Percentiles rank a stretch among this genome's conserved stretches.
These are phyloP conservation scores for Candida ponderosae DNA, from an alignment of 805 yeast species.

Conservation along the genomic window DNA sequence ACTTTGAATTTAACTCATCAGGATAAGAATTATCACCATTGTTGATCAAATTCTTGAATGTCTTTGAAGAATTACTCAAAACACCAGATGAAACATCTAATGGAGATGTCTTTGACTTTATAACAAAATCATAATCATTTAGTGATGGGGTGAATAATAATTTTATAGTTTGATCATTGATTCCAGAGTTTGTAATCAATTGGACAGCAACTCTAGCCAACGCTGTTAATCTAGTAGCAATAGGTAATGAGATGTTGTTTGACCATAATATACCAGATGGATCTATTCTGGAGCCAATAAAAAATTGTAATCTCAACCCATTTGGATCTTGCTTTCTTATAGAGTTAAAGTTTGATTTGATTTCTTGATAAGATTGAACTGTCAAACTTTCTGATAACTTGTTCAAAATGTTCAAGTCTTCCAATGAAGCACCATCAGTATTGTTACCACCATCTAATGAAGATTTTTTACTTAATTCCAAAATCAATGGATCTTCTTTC, in stretches of 20 bases:
- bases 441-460: conserved; percentile 27
- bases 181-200: conserved; percentile 40
- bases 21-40: conserved; percentile 24
- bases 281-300: conserved; percentile 78
- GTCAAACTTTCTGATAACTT: conserved; percentile 56
- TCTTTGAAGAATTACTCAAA: conserved; percentile 32
- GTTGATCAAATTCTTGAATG: conserved; percentile 51
- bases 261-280: conserved; percentile 86
- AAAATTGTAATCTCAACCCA: conserved; percentile 69
- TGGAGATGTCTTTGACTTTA: conserved; percentile 43
- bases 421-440: conserved; percentile 21
- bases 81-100: conserved; percentile 48
- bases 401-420: conserved; percentile 26
- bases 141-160: conserved; percentile 74
- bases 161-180: conserved; percentile 34
- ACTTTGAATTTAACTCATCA: conserved; percentile 32
- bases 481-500: conserved; percentile 77
- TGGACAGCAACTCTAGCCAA: conserved; percentile 69
- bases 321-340: conserved; percentile 76
- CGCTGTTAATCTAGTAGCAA: conserved; percentile 83
- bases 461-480: conserved; percentile 60
- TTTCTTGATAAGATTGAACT: conserved; percentile 50
- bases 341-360: conserved; percentile 57
- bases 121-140: conserved; percentile 76
- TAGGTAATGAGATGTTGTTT: conserved; percentile 54